A percentile compares a stretch with the other conserved stretches of the same genome.
Evolutionary conservation across 352 stramenopile genomes (phyloP).

Genomic region (Phytopythium montanum): DNA sequence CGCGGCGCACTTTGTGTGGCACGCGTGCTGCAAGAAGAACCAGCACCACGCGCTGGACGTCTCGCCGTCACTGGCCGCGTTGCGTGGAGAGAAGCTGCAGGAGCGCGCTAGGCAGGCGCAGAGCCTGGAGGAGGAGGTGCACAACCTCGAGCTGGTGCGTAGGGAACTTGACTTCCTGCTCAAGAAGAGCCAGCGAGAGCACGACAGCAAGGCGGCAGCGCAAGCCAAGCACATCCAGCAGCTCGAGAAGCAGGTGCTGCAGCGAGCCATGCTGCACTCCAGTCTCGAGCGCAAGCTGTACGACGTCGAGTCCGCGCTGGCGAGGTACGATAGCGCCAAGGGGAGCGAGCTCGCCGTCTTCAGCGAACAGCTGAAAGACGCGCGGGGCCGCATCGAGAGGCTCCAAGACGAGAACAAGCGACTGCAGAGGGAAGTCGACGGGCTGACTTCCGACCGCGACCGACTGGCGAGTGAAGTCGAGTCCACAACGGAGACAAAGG

Average conservation of each 20-base stretch:
- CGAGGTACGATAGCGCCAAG: constrained; percentile 47
- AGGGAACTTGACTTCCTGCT: constrained; percentile 65
- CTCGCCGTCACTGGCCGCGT: constrained; percentile 63
- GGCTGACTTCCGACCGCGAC: constrained; percentile 31
- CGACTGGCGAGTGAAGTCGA: constrained; percentile 26
- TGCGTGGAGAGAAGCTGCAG: constrained; percentile 74
- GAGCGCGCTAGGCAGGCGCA: constrained; percentile 46
- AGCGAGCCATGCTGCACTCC: constrained; percentile 57
- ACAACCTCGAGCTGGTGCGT: constrained; percentile 56
- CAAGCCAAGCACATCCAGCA: constrained; percentile 69
- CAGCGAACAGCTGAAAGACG: constrained; percentile 25
- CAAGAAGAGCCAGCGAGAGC: constrained; percentile 68
- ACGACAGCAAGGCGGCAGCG: constrained; percentile 56
- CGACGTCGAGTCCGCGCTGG: constrained; percentile 58
- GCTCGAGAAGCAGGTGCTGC: constrained; percentile 70
- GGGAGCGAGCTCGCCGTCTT: constrained; percentile 34
- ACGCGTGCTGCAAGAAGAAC: constrained; percentile 82
- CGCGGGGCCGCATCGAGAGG: constrained; percentile 16
- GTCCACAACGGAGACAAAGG: constrained; percentile 42
- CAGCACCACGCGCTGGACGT: constrained; percentile 57
- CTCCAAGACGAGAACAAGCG: constrained; percentile 41
- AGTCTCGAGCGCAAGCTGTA: constrained; percentile 70
- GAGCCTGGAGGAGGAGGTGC: constrained; percentile 50
- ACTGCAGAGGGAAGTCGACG: constrained; percentile 22
- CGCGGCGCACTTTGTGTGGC: constrained; percentile 64